Base-by-base conservation (phyloP, 2,329 filamentous ascomycete genomes). In the Trichoderma sp. region DNA sequence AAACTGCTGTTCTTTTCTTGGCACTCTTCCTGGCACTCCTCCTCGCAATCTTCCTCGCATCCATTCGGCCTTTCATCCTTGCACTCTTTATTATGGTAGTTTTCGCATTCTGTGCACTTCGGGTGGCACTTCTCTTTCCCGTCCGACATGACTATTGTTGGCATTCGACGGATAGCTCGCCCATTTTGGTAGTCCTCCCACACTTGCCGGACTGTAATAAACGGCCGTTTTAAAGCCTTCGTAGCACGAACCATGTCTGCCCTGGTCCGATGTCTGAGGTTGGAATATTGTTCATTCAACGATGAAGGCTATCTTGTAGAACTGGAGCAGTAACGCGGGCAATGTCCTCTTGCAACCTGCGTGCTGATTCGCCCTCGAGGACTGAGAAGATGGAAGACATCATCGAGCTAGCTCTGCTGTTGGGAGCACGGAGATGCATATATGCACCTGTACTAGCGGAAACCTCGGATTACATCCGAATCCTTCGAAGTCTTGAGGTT, bases 401-500 rank as follows among this genome's bases (percentile, higher is more conserved):
- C 58, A 86, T 88, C 68, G 85, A 84, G 76, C 85, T 87, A 73
- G 88, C 83, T 73, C 86, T 87, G 78, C 86, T 86, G 32, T 87
- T 88, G 6, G 87, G 4, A 53, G 21, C 6, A 14, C 21, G 11
- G 21, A 53, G 11, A 6, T 24, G 21, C 21, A 51, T 21, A 53
- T 53, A 53, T 53, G 11, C 11, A 24, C 21, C 43, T 51, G 9
- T 12, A 43, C 36, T 43, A 43, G 39, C 18, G 39, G 39, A 43
- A n/a, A 43, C 15, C 18, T 43, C 39, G 39, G 39, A n/a, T 43
- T 43, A n/a, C 18, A 1, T 1, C 39, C 39, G 15, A 43, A 43
- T 43, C 1, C 39, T 43, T 43, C 39, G 15, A 43, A 43, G 15
- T 43, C 1, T 43, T 18, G 15, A n/a, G 15, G 7, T 18, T 43